phyloP scores from a whole-genome alignment of 805 yeast species.

The Kodamaea kaohsiungensis region DNA sequence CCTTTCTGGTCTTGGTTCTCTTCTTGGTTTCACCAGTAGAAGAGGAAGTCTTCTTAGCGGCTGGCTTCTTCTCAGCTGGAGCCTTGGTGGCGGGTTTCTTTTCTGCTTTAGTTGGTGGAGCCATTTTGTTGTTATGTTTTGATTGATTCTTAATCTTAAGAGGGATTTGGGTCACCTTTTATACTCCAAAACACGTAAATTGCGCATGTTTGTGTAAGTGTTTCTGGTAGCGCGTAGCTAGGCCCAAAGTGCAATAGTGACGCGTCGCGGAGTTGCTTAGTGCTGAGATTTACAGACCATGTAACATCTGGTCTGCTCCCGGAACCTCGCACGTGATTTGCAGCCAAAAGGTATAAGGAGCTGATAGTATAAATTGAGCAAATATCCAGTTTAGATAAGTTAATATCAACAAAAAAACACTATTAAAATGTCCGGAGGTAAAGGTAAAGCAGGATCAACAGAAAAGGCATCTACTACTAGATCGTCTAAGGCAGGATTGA shows the following conservation, averaged over 20 bases:
- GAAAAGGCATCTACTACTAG: slow-evolving; percentile 97
- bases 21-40: slow-evolving; percentile 32
- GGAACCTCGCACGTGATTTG: not conserved
- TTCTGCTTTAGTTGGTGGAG: slow-evolving; percentile 36
- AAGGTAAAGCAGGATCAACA: slow-evolving; percentile 91
- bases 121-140: slow-evolving; percentile 21
- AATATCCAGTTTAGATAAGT: not conserved
- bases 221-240: not conserved
- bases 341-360: not conserved
- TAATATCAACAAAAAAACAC: not conserved
- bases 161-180: not conserved
- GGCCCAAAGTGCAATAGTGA: not conserved
- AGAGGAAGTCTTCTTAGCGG: slow-evolving; percentile 38
- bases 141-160: not conserved
- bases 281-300: not conserved
- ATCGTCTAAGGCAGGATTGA: slow-evolving; percentile 97
- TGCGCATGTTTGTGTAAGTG: not conserved
- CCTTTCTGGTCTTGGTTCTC: slow-evolving; percentile 41
- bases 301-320: not conserved
- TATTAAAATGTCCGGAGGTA: slow-evolving; percentile 83
- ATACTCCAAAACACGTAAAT: not conserved
- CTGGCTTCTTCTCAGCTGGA: slow-evolving; percentile 43
- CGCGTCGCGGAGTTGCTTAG: not conserved
- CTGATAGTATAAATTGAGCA: not conserved
- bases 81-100: slow-evolving; percentile 43